Evolutionary conservation across 2,329 filamentous ascomycete species (phyloP), one percentile per base, ranked within the genome.

Genomic region (Boeremia exigua): DNA sequence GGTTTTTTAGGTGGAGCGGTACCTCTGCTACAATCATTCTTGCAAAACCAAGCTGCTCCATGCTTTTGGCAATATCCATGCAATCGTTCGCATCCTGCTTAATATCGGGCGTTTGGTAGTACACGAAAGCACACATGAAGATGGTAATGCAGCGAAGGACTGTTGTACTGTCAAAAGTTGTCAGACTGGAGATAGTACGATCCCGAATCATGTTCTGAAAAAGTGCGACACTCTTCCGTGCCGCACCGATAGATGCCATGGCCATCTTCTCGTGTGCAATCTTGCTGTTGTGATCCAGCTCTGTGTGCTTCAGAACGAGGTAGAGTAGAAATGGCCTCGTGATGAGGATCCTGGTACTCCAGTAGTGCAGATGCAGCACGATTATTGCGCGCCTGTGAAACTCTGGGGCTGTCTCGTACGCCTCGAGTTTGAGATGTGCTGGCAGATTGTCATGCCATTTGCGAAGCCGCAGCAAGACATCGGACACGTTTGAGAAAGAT

Each of bases 81-180:
- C 66, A 58, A 6, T 63, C 65, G 39, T 68, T 61, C 23, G 74
- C 73, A 19, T 72, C 59, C 10, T 52, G 47, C 27, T 63, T 66
- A 39, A 72, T 72, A 9, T 69, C 66, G 4, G 64, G 52, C 25
- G 58, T 58, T 37, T 66, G 65, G 6, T 69, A 72, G 33, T 71
- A 70, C 6, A 63, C 67, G 42, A 68, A 74, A 7, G 72, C 72
- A 12, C 75, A 62, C 43, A 75, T 70, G 51, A 74, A 75, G 3
- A 75, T 70, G 60, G 74, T 73, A 30, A 71, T 54, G 17, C 71
- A 48, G 6, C 72, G 65, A 6, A 75, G 59, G 8, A 75, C 52
- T 44, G 71, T 71, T 1, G 72, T 74, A 56, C 72, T 73, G 44
- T 75, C 73, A 36, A 72, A 74, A 4, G 71, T 71, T 2, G 70